Evolutionary conservation across 768 basidiomycete genomes (phyloP), one percentile per base, ranked within the genome.

Genomic region (Gyrodon lividus): DNA sequence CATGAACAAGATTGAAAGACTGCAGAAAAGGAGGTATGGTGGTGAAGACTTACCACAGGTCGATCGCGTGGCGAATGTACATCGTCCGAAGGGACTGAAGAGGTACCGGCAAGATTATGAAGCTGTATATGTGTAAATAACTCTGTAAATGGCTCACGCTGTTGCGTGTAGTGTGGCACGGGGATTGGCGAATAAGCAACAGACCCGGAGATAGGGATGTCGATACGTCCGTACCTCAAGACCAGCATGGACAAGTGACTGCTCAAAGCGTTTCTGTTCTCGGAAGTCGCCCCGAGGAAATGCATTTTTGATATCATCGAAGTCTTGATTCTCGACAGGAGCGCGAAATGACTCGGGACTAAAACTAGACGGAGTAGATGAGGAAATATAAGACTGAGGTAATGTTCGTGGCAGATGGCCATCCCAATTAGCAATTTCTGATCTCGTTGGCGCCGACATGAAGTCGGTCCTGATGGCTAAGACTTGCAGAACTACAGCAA

Each of bases 351-450:
- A 30, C 51, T 61, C 54, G 44, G 33, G 48, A 26, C 6, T 46
- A 49, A 23, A 61, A 54, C 48, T 10, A 46, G 40, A 35, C 28
- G 58, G 50, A 48, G 42, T 13, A 31, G 50, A 17, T 0, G 53
- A 50, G 19, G 34, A 35, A 40, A 31, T 50, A 14, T 31, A 31
- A 31, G 33, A 24, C 31, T 46, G 22, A n/a, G 16, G n/a, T 30
- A 13, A 44, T 17, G 12, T 34, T 52, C 53, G 48, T 12, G 40
- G 59, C 7, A 46, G 57, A 45, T 24, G 55, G 16, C 50, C 45
- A 14, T 65, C 59, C 64, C 59, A 61, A 24, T 40, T 48, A 4
- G 55, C 49, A 26, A 51, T 43, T 14, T 65, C 57, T 38, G 61
- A 50, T 19, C 34, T 39, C 7, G 51, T 51, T 28, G 50, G 52